Base-by-base conservation (phyloP, 225 moss, liverwort and hornwort species). In the Pseudisothecium myosuroides region DNA sequence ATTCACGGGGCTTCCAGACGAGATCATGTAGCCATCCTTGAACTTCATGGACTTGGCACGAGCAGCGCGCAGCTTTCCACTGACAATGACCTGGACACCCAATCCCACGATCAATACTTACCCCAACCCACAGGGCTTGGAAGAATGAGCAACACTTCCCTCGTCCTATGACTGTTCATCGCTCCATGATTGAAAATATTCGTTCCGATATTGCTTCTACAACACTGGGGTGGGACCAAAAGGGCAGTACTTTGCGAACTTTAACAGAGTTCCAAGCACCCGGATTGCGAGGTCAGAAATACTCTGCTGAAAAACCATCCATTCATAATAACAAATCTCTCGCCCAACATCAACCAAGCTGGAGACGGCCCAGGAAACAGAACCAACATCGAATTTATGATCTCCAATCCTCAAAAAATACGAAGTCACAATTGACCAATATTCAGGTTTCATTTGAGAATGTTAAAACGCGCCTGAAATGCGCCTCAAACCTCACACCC, bases 1-100 rank as follows among this genome's bases (percentile, higher is more conserved):
- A 37, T 97, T 97, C 58, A 97, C 96, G 7, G 97, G 96, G 47
- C 96, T 96, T 69, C 98, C 96, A 36, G 98, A 98, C 29, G 98
- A 98, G 88, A 98, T 98, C 98, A 98, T 98, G 80, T 98, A 96
- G 21, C 96, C 98, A 63, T 98, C 98, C 90, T 98, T 98, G 92
- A 97, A 96, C 90, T 97, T 97, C 97, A 97, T 97, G 45, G 97
- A 97, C 91, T 98, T 98, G 14, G 98, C 96, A 83, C 96, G 94
- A 68, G 96, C 96, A 24, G 98, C 98, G 65, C 96, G 94, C 89
- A 98, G 83, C 36, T 98, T 98, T 39, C 96, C 98, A 61, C 96
- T 96, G 12, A 98, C 98, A 74, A 96, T 98, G 11, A 98, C 97
- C 97, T 98, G 92, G 45, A 89, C 52, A 85, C 1, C 64, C 19